phyloP scores from a whole-genome alignment of 805 yeast genomes.

The Candida takata region DNA sequence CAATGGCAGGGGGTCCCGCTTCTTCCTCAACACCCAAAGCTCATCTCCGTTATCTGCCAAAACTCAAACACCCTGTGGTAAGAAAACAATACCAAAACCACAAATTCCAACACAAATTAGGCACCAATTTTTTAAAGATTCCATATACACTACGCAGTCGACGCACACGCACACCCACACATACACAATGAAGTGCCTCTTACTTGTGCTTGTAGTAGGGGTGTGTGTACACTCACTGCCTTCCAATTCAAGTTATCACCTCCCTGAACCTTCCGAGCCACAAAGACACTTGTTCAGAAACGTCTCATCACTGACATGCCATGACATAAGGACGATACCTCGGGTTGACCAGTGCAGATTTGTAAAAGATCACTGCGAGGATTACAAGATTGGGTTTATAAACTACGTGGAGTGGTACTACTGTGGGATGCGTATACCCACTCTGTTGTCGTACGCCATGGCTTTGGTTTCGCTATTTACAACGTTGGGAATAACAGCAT shows the following conservation, averaged over 20 bases:
- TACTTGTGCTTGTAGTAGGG: too few species aligned
- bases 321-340: slow-evolving; percentile 13
- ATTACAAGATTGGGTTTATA: slow-evolving; percentile 21
- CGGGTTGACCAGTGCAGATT: slow-evolving; percentile 16
- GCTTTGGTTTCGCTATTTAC: slow-evolving; percentile 42
- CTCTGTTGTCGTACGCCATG: slow-evolving; percentile 4
- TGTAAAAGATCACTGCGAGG: slow-evolving; percentile 15
- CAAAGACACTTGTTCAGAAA: neutral
- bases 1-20: too few species aligned
- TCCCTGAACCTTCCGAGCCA: neutral
- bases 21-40: too few species aligned
- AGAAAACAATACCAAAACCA: too few species aligned
- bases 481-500: slow-evolving; percentile 72
- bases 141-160: neutral
- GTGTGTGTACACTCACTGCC: neutral
- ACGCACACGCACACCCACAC: neutral
- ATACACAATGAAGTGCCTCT: neutral
- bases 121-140: too few species aligned
- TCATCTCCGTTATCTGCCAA: slow-evolving; percentile 2
- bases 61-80: neutral
- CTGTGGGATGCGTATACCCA: slow-evolving; percentile 9
- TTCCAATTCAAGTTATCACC: neutral
- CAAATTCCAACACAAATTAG: neutral
- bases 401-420: slow-evolving; percentile 19
- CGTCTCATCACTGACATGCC: slow-evolving; percentile 14